These are phyloP conservation scores for Boehmeria nivea DNA, from an alignment of 306 rosid genomes.

Conservation along the genomic window DNA sequence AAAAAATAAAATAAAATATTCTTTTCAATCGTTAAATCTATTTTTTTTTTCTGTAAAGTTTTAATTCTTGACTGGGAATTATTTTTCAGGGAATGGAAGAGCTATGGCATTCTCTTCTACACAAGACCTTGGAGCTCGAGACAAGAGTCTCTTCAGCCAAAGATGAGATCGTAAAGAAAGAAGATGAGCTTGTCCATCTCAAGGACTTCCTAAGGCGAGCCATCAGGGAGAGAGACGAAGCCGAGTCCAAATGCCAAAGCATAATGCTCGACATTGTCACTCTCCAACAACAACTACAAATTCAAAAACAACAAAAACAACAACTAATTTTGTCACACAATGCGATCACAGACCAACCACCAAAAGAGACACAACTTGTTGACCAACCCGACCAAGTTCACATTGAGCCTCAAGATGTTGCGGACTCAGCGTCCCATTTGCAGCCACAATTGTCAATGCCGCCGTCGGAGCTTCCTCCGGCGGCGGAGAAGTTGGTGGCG, in stretches of 20 bases:
- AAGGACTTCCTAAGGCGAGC: constrained; percentile 45
- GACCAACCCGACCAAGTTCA: too few relatives aligned
- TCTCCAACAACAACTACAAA: constrained; percentile 35
- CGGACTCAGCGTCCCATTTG: too few relatives aligned
- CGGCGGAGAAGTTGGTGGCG: constrained; percentile 25
- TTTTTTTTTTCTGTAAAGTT: not conserved
- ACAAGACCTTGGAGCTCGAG: constrained; percentile 66
- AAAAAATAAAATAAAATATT: too few relatives aligned
- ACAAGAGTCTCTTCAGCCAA: constrained; percentile 60
- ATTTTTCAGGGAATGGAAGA: constrained; percentile 59
- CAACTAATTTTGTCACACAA: too few relatives aligned
- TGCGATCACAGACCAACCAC: constrained; percentile 29
- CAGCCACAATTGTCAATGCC: too few relatives aligned
- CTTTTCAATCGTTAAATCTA: too few relatives aligned
- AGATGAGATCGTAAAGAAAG: constrained; percentile 56
- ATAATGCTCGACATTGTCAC: constrained; percentile 48
- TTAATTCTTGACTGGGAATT: constrained; percentile 6
- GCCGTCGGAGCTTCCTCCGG: constrained; percentile 23
- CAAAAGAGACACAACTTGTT: constrained; percentile 24
- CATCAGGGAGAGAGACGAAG: constrained; percentile 68
- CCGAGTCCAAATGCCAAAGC: constrained; percentile 45
- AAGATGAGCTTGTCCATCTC: constrained; percentile 46
- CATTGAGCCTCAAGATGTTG: too few relatives aligned
- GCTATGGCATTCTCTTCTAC: constrained; percentile 50
- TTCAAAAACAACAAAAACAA: constrained; percentile 18